A percentile compares a stretch with the other conserved stretches of the same genome.
These are phyloP conservation scores for Rutstroemia sp. DNA, from an alignment of 2,329 filamentous ascomycete species.

Conservation along the genomic window DNA sequence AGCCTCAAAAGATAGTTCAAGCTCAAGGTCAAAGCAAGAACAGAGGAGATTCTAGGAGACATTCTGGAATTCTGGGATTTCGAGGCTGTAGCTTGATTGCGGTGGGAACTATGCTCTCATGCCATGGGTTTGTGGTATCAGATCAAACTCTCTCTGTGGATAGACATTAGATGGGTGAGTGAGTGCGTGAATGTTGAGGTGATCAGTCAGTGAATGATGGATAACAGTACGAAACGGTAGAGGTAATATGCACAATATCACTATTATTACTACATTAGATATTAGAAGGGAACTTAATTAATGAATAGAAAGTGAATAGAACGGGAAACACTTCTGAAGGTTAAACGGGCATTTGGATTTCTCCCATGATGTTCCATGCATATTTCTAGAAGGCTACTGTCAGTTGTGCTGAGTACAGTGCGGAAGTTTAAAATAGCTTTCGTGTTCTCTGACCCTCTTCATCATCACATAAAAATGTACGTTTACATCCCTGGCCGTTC, in stretches of 20 bases:
- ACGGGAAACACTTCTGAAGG: neutral
- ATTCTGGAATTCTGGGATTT: neutral
- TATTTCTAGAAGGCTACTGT: slow-evolving; percentile 6
- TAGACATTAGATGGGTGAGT: too few relatives aligned
- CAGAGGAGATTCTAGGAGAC: neutral
- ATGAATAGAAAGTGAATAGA: neutral
- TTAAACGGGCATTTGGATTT: slow-evolving; percentile 1
- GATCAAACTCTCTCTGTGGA: neutral
- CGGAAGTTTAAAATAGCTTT: slow-evolving; percentile 6
- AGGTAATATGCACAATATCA: too few relatives aligned
- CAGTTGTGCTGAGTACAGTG: neutral
- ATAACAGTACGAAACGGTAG: too few relatives aligned
- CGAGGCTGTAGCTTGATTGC: neutral
- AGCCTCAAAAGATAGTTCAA: neutral
- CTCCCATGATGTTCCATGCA: neutral
- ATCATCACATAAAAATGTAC: neutral
- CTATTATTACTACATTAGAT: too few relatives aligned
- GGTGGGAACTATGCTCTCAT: neutral
- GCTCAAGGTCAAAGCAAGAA: slow-evolving; percentile 6
- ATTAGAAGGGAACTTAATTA: too few relatives aligned
- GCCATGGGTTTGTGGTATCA: neutral
- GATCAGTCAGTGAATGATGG: too few relatives aligned
- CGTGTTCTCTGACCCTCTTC: slow-evolving; percentile 7
- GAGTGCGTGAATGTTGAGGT: too few relatives aligned
- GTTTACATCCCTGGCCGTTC: neutral